These are phyloP conservation scores for Lobosporangium transversale DNA, from an alignment of 192 early-diverging fungal species.

Conservation along the genomic window DNA sequence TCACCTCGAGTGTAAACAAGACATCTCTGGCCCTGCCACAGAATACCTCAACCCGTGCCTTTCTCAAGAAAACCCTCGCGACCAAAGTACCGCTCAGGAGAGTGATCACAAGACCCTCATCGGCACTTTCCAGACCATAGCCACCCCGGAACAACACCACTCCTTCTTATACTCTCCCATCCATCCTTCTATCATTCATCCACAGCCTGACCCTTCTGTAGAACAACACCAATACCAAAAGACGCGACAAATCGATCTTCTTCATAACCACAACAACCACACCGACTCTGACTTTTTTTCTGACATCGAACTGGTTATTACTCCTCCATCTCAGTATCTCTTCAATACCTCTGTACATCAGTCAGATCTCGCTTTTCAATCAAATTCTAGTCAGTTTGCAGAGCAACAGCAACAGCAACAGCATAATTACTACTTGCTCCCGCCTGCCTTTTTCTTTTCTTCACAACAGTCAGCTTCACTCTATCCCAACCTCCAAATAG, in stretches of 20 bases:
- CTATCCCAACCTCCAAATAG: too few relatives aligned
- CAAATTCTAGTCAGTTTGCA: too few relatives aligned
- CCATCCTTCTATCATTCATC: not conserved
- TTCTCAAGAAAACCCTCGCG: not conserved
- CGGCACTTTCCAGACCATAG: not conserved
- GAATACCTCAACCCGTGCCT: not conserved
- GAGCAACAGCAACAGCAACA: too few relatives aligned
- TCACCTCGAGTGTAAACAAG: too few relatives aligned
- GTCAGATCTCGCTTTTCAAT: not conserved
- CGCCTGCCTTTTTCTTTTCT: too few relatives aligned
- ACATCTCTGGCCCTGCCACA: too few relatives aligned
- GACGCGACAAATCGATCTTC: not conserved
- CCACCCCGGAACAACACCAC: slow-evolving; percentile 4
- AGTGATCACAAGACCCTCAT: not conserved
- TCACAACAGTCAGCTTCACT: too few relatives aligned
- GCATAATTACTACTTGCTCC: too few relatives aligned
- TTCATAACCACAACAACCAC: slow-evolving; percentile 1
- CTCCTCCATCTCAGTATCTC: not conserved
- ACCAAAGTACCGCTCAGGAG: not conserved
- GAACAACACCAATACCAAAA: not conserved
- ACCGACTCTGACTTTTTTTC: not conserved
- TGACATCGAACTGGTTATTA: not conserved
- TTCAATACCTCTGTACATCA: not conserved
- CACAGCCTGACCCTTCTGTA: not conserved
- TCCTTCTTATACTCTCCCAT: not conserved